Percentiles rank a stretch among this genome's conserved stretches.
These are phyloP conservation scores for Alternaria postmessia DNA, from an alignment of 2,329 filamentous ascomycete species.

Conservation along the genomic window DNA sequence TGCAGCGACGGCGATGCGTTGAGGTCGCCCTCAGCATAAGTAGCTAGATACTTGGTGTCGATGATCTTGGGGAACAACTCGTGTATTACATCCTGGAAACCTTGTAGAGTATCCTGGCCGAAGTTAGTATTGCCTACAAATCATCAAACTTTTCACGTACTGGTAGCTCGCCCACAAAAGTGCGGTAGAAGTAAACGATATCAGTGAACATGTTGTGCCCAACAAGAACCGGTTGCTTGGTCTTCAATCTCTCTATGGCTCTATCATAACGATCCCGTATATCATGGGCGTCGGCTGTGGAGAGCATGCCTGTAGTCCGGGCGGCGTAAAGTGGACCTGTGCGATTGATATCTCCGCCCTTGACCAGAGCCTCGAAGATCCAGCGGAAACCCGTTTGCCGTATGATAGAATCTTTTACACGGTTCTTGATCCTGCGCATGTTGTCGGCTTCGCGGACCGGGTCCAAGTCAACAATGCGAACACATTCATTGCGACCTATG, in stretches of 20 bases:
- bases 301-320: constrained; percentile 43
- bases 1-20: constrained; percentile 60
- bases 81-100: constrained; percentile 63
- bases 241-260: constrained; percentile 54
- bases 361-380: constrained; percentile 58
- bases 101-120: constrained; percentile 53
- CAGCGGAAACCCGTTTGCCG: constrained; percentile 60
- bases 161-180: constrained; percentile 68
- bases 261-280: constrained; percentile 51
- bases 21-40: constrained; percentile 62
- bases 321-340: constrained; percentile 51
- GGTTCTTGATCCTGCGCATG: constrained; percentile 45
- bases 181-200: constrained; percentile 69
- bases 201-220: constrained; percentile 73
- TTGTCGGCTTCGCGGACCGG: constrained; percentile 55
- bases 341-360: constrained; percentile 47
- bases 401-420: constrained; percentile 52
- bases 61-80: constrained; percentile 64
- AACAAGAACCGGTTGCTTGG: constrained; percentile 62
- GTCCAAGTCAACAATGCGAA: constrained; percentile 55
- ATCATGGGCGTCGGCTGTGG: constrained; percentile 47
- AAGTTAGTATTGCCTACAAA: background rate
- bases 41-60: constrained; percentile 71
- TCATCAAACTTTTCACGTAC: background rate
- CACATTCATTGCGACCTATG: constrained; percentile 53